phyloP scores from a whole-genome alignment of 2,329 filamentous ascomycete species.

The Ascochyta rabiei region DNA sequence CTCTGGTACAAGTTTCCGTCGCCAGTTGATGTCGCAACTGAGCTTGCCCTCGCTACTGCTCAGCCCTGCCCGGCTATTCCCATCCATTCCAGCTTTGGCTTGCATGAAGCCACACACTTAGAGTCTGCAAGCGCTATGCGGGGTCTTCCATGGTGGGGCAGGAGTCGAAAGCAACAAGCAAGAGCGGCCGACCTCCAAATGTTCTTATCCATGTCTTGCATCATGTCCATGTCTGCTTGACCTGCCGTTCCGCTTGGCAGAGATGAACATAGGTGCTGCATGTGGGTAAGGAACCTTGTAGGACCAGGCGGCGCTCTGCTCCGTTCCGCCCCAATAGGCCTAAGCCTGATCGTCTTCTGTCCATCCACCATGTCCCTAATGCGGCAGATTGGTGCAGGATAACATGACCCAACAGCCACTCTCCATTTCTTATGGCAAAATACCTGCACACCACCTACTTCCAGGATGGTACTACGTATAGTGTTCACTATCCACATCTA shows the following conservation, averaged over 20 bases:
- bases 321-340: neutral
- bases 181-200: neutral
- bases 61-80: neutral
- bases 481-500: conserved; percentile 1
- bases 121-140: conserved; percentile 2
- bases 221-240: neutral
- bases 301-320: conserved; percentile 1
- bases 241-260: neutral
- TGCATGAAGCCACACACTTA: neutral
- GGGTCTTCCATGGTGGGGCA: conserved; percentile 4
- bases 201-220: neutral
- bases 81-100: neutral
- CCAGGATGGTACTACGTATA: neutral
- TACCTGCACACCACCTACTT: neutral
- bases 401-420: neutral
- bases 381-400: neutral
- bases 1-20: neutral
- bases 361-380: neutral
- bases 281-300: neutral
- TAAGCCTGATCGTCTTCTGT: neutral
- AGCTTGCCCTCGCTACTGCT: neutral
- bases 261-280: conserved; percentile 1
- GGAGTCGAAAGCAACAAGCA: neutral
- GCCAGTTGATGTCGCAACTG: no score
- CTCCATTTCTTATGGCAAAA: neutral